Evolutionary conservation across 345 rosid genomes (phyloP).

Genomic region (Barbarea vulgaris): DNA sequence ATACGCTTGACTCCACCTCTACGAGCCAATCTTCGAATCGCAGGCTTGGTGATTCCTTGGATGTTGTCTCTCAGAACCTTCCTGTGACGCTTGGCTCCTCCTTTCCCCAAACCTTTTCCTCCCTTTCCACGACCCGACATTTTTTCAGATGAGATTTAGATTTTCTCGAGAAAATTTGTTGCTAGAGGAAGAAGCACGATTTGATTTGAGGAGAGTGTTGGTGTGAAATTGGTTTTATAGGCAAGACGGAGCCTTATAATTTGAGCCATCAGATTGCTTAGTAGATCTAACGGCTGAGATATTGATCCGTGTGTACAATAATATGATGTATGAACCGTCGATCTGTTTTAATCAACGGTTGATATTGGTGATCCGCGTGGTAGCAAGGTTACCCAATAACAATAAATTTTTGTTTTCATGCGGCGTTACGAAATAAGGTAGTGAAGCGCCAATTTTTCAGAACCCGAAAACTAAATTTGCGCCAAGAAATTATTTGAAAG

Average conservation of each 20-base stretch:
- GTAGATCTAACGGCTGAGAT: conserved; percentile 33
- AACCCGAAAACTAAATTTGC: background rate
- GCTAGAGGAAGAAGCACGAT: background rate
- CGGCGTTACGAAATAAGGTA: conserved; percentile 3
- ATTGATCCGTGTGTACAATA: conserved; percentile 13
- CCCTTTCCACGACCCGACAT: conserved; percentile 49
- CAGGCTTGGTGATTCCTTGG: conserved; percentile 49
- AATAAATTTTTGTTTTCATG: background rate
- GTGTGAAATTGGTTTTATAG: conserved; percentile 30
- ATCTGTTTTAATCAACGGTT: conserved; percentile 21
- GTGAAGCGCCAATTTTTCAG: conserved; percentile 19
- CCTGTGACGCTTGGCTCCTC: conserved; percentile 50
- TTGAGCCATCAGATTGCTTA: background rate
- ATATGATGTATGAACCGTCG: conserved; percentile 16
- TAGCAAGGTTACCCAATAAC: background rate
- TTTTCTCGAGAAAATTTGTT: background rate
- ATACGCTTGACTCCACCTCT: conserved; percentile 59
- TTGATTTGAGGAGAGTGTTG: accelerated
- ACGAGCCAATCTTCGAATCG: conserved; percentile 49
- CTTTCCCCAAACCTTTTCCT: conserved; percentile 46
- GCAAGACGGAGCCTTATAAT: background rate
- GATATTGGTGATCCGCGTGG: background rate
- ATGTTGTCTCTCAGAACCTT: conserved; percentile 46
- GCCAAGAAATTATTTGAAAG: conserved; percentile 10
- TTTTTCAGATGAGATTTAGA: background rate